Percentiles rank a stretch among this genome's conserved stretches.
phyloP scores from a whole-genome alignment of 352 stramenopile species.

The Phytophthora melonis region DNA sequence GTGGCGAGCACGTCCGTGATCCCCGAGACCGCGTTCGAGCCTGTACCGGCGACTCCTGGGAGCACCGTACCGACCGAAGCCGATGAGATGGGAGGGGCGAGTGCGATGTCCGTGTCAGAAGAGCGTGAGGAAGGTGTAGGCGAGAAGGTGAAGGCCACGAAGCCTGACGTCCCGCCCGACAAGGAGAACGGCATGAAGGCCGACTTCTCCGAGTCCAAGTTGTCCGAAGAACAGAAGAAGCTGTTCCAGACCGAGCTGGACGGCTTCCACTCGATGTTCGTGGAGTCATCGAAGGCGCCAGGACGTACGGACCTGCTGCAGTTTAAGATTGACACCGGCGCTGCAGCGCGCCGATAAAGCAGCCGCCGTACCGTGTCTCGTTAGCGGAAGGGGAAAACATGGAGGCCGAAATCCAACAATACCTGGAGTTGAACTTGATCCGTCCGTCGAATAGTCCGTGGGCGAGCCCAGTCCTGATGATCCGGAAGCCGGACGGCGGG shows the following conservation, averaged over 20 bases:
- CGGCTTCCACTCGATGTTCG: background rate
- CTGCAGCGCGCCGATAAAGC: constrained; percentile 11
- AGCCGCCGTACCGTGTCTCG: constrained; percentile 15
- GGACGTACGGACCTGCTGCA: constrained; percentile 5
- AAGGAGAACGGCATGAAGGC: background rate
- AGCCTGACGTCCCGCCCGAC: background rate
- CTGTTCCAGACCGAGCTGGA: background rate
- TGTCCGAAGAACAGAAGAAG: background rate
- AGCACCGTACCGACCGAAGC: too few relatives aligned
- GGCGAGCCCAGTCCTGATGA: constrained; percentile 9
- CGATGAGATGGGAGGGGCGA: too few relatives aligned
- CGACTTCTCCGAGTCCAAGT: background rate
- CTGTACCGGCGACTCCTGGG: too few relatives aligned
- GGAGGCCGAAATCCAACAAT: constrained; percentile 16
- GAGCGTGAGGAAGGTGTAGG: too few relatives aligned
- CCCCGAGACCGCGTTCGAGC: constrained; percentile 1
- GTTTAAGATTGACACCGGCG: constrained; percentile 17
- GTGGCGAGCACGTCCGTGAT: background rate
- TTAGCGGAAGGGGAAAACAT: constrained; percentile 9
- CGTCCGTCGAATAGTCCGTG: constrained; percentile 4
- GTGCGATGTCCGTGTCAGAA: background rate
- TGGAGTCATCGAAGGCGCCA: background rate
- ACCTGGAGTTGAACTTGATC: constrained; percentile 3
- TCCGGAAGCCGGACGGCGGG: background rate
- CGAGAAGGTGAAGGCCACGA: background rate